Conservation (phyloP, 352 stramenopile genomes). For the Phytophthora hibernalis region DNA sequence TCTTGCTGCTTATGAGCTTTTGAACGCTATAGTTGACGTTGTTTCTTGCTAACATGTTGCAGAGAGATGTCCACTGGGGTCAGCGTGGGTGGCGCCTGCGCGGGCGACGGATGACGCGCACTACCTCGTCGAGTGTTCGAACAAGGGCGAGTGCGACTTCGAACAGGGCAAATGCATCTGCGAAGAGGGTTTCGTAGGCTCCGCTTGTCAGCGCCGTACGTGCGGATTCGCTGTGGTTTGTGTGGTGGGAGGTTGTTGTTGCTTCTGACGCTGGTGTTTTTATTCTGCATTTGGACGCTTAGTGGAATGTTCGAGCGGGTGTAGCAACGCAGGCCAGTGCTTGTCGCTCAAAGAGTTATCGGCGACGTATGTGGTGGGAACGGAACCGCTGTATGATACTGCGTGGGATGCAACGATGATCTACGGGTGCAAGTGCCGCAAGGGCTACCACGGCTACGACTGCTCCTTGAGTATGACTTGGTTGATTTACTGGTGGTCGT, state of each 20-base stretch:
- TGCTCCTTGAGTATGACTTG: conserved; percentile 69
- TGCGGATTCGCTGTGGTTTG: background rate
- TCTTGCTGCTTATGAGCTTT: background rate
- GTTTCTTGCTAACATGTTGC: background rate
- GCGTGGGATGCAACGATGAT: conserved; percentile 83
- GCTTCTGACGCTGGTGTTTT: background rate
- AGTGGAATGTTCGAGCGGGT: conserved; percentile 64
- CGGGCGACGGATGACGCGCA: conserved; percentile 61
- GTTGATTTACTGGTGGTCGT: background rate
- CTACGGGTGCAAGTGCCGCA: conserved; percentile 89
- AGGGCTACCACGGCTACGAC: conserved; percentile 82
- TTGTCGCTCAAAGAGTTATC: conserved; percentile 77
- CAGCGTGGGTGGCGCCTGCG: conserved; percentile 68
- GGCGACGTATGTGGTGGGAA: conserved; percentile 44
- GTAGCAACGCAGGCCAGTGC: conserved; percentile 59
- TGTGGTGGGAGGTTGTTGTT: background rate
- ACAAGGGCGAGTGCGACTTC: conserved; percentile 73
- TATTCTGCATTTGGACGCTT: background rate
- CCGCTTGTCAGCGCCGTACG: conserved; percentile 74
- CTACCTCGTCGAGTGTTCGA: conserved; percentile 79
- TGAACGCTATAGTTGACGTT: background rate
- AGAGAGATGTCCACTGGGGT: conserved; percentile 59
- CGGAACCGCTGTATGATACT: conserved; percentile 57
- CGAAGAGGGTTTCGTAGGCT: conserved; percentile 73
- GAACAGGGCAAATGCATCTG: conserved; percentile 60